A percentile compares a stretch with the other conserved stretches of the same genome.
phyloP scores from a whole-genome alignment of 257 asterid species.

The Phtheirospermum japonicum region DNA sequence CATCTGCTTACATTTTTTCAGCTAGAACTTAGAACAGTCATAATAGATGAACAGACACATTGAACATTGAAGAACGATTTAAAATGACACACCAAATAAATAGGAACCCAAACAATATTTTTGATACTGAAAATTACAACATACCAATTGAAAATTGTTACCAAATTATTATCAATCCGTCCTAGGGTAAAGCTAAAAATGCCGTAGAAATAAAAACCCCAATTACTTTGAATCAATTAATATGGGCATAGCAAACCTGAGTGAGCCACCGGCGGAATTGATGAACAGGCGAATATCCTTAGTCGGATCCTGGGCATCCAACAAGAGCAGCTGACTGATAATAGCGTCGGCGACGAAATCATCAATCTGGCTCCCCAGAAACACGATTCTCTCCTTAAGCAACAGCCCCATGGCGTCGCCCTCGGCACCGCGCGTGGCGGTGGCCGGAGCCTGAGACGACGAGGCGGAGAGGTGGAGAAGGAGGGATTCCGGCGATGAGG shows the following conservation, averaged over 20 bases:
- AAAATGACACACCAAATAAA: no score
- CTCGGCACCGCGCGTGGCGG: conserved; percentile 74
- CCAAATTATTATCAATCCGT: background rate
- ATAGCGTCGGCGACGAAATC: conserved; percentile 89
- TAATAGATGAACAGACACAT: background rate
- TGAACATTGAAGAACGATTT: background rate
- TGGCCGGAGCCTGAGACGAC: conserved; percentile 52
- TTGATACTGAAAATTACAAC: conserved; percentile 7
- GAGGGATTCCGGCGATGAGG: conserved; percentile 36
- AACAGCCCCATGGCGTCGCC: conserved; percentile 76
- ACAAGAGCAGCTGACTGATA: conserved; percentile 75
- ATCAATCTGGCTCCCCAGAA: conserved; percentile 69
- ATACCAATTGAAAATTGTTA: background rate
- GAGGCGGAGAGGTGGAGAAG: conserved; percentile 41
- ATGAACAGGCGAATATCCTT: conserved; percentile 84
- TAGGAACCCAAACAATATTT: background rate
- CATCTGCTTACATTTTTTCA: no score
- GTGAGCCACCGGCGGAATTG: conserved; percentile 93
- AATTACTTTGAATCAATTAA: conserved; percentile 20
- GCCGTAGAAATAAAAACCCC: conserved; percentile 2
- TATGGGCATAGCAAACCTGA: conserved; percentile 46
- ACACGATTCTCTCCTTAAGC: conserved; percentile 88
- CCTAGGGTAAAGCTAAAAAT: background rate
- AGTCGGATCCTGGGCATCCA: conserved; percentile 81
- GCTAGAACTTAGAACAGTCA: no score